phyloP scores from a whole-genome alignment of 1,284 basidiomycete genomes.

The Trametes sp. region DNA sequence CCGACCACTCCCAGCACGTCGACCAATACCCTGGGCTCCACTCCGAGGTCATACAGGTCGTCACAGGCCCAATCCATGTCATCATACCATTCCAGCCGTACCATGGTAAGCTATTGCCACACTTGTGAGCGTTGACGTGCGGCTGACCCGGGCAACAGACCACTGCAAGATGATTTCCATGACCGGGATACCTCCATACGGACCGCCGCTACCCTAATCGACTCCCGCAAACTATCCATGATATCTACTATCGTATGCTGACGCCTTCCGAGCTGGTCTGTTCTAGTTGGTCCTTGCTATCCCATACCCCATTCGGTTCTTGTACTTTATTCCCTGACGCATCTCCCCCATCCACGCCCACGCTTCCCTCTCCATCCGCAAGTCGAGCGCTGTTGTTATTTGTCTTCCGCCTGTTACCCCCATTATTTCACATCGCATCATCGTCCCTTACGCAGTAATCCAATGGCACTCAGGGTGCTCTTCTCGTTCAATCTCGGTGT shows the following conservation, averaged over 20 bases:
- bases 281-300: conserved; percentile 37
- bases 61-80: conserved; percentile 50
- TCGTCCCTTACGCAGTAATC: conserved; percentile 45
- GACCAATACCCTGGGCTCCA: conserved; percentile 42
- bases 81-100: conserved; percentile 52
- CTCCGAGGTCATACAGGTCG: conserved; percentile 49
- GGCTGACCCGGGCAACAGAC: conserved; percentile 23
- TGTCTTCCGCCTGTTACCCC: conserved; percentile 27
- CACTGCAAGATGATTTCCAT: conserved; percentile 39
- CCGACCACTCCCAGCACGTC: conserved; percentile 67
- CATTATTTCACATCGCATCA: conserved; percentile 34
- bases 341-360: conserved; percentile 11
- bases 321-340: conserved; percentile 40
- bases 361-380: conserved; percentile 20
- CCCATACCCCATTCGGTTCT: conserved; percentile 39
- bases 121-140: background rate
- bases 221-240: conserved; percentile 32
- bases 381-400: conserved; percentile 35
- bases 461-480: conserved; percentile 26
- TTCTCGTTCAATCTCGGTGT: conserved; percentile 1
- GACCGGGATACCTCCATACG: conserved; percentile 31
- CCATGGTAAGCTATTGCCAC: conserved; percentile 40
- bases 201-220: conserved; percentile 34
- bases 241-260: conserved; percentile 36
- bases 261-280: conserved; percentile 42